Evolutionary conservation across 768 basidiomycete genomes (phyloP).

Genomic region (Lactarius akahatsu): DNA sequence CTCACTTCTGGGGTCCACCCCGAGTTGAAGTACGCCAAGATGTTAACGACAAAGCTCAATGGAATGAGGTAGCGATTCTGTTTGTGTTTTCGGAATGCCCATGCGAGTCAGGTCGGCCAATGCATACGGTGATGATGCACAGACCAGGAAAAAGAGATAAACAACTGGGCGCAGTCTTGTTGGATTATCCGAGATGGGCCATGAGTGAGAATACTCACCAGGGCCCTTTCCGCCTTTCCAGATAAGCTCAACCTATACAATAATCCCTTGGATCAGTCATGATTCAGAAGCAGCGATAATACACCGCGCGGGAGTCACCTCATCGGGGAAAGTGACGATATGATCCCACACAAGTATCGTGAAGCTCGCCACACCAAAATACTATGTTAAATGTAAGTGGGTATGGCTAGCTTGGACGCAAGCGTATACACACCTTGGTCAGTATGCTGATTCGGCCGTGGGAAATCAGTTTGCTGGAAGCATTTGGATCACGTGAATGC

Average conservation of each 20-base stretch:
- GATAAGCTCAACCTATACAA: conserved; percentile 46
- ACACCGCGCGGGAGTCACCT: conserved; percentile 33
- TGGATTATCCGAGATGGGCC: neutral
- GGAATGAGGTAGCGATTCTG: conserved; percentile 68
- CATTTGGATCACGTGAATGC: conserved; percentile 3
- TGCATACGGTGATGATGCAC: conserved; percentile 11
- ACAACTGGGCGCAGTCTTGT: conserved; percentile 30
- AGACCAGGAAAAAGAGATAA: conserved; percentile 42
- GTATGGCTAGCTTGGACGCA: neutral
- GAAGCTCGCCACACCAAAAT: conserved; percentile 52
- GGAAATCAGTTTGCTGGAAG: neutral
- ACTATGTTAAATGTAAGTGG: conserved; percentile 36
- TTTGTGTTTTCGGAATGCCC: neutral
- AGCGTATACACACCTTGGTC: conserved; percentile 2
- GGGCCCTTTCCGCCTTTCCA: conserved; percentile 51
- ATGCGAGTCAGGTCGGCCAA: neutral
- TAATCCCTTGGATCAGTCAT: neutral
- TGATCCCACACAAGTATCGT: conserved; percentile 57
- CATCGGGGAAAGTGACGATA: conserved; percentile 49
- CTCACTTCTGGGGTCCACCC: conserved; percentile 29
- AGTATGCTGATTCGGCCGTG: neutral
- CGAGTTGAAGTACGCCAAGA: conserved; percentile 36
- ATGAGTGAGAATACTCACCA: conserved; percentile 38
- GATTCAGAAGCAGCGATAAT: neutral
- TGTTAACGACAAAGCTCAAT: conserved; percentile 61